Evolutionary conservation across 2,329 filamentous ascomycete species (phyloP), one percentile per base, ranked within the genome.

Genomic region (Rachicladosporium sp.): DNA sequence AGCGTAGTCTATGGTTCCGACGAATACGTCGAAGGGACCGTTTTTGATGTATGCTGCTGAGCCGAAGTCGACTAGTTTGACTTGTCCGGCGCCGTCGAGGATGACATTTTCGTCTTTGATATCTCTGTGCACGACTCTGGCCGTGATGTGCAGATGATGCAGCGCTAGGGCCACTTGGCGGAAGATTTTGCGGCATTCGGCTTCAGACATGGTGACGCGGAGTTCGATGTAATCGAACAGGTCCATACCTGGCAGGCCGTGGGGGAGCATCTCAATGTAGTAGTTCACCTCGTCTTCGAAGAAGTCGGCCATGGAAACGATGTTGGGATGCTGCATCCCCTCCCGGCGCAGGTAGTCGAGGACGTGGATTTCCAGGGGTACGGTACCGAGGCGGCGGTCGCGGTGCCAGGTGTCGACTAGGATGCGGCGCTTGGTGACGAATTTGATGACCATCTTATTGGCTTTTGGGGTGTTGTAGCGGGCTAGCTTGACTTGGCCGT

Each of bases 91-190:
- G 29, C 91, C 89, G 55, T 98, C 91, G 10, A 98, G 69, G 40
- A 98, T 83, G 23, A 98, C 85, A 52, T 98, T 98, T 64, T 98
- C 91, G 54, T 98, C 91, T 61, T 98, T 98, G 71, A 98, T 96
- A 56, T 98, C 91, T 29, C 91, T 81, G 62, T 98, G 91, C 8
- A 98, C 91, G 6, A 98, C 89, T 37, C 82, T 71, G 1, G 89
- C 89, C 58, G 83, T 89, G 39, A 77, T 87, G 57, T 98, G 91
- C 32, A 98, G 67, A 64, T 96, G 91, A 50, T 93, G 81, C 35
- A 98, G 73, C 5, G 91, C 91, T 54, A 80, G 75, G 7, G 85
- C 87, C 8, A 96, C 89, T 61, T 98, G 91, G 19, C 83, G 76
- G 60, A 98, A 98, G 45, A 98, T 98, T 63, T 84, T 93, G 38